A percentile compares a stretch with the other conserved stretches of the same genome.
Conservation (phyloP, 768 basidiomycete species). For the Pleurotus ostreatus region DNA sequence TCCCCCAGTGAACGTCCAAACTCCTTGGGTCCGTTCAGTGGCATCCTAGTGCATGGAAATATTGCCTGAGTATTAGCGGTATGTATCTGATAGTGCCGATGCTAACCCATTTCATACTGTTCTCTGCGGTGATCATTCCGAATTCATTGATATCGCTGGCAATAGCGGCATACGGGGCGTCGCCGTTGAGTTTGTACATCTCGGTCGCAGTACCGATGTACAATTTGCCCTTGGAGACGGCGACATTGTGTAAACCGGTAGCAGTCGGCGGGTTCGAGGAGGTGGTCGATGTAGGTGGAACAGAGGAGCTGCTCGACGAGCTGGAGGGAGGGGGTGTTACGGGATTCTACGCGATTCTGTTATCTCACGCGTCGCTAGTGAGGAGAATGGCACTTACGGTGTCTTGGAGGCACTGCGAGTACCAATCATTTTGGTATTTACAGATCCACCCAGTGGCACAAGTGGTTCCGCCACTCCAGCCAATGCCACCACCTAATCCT, state of each 20-base stretch:
- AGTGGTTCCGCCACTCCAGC: conserved; percentile 30
- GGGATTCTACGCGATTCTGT: not conserved
- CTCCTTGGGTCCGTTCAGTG: conserved; percentile 44
- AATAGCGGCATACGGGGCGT: conserved; percentile 34
- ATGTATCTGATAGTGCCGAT: no score
- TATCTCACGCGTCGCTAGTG: no score
- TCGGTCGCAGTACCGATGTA: conserved; percentile 51
- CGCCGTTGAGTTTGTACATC: conserved; percentile 30
- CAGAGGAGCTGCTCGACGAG: not conserved
- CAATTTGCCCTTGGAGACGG: conserved; percentile 37
- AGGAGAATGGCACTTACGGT: not conserved
- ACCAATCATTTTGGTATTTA: conserved; percentile 25
- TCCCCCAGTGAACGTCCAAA: conserved; percentile 41
- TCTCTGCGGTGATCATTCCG: conserved; percentile 44
- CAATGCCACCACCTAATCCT: conserved; percentile 29
- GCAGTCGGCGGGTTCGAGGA: not conserved
- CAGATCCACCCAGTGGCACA: conserved; percentile 31
- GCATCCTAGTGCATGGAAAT: conserved; percentile 34
- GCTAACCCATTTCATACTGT: conserved; percentile 55
- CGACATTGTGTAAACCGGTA: conserved; percentile 22
- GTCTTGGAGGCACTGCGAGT: conserved; percentile 13
- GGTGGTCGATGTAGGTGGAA: not conserved
- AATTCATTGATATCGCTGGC: conserved; percentile 37
- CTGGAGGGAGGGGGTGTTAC: not conserved
- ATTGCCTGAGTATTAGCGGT: not conserved